Percentiles rank a stretch among this genome's conserved stretches.
These are phyloP conservation scores for Leccinum rimulosum DNA, from an alignment of 768 basidiomycete genomes.

Conservation along the genomic window DNA sequence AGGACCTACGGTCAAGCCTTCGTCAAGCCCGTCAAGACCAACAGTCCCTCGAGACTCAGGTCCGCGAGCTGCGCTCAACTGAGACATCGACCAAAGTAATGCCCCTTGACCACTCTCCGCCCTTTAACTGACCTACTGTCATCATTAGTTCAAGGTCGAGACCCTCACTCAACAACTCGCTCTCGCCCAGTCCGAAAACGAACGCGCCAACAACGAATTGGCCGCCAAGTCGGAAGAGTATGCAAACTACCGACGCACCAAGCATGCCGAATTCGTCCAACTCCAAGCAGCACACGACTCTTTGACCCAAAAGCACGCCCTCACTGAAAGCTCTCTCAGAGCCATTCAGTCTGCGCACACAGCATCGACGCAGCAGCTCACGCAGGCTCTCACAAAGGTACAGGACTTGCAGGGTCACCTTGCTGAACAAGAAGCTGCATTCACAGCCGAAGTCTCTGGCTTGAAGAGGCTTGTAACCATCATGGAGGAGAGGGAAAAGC, in stretches of 20 bases:
- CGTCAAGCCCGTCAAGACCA: constrained; percentile 77
- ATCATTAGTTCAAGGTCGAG: constrained; percentile 76
- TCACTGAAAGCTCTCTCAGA: constrained; percentile 67
- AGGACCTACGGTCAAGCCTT: constrained; percentile 61
- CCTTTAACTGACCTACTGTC: neutral
- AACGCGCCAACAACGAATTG: constrained; percentile 72
- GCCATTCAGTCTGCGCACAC: constrained; percentile 71
- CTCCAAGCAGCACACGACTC: constrained; percentile 79
- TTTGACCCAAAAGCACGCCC: constrained; percentile 61
- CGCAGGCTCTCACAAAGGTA: constrained; percentile 70
- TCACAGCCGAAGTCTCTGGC: constrained; percentile 71
- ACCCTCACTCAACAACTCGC: constrained; percentile 79
- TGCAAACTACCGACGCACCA: constrained; percentile 75
- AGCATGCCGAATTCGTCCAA: constrained; percentile 72
- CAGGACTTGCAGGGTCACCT: constrained; percentile 78
- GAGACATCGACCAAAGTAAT: constrained; percentile 76
- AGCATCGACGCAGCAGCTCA: constrained; percentile 70
- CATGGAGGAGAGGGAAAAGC: constrained; percentile 86
- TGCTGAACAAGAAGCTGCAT: constrained; percentile 83
- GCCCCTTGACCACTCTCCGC: neutral
- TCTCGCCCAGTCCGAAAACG: constrained; percentile 72
- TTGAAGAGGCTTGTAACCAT: constrained; percentile 74
- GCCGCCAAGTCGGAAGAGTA: constrained; percentile 76
- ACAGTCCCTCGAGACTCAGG: constrained; percentile 60
- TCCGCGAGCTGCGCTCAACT: constrained; percentile 68